A percentile compares a stretch with the other conserved stretches of the same genome.
Evolutionary conservation across 768 basidiomycete species (phyloP).

Genomic region (Macrolepiota fuliginosa): DNA sequence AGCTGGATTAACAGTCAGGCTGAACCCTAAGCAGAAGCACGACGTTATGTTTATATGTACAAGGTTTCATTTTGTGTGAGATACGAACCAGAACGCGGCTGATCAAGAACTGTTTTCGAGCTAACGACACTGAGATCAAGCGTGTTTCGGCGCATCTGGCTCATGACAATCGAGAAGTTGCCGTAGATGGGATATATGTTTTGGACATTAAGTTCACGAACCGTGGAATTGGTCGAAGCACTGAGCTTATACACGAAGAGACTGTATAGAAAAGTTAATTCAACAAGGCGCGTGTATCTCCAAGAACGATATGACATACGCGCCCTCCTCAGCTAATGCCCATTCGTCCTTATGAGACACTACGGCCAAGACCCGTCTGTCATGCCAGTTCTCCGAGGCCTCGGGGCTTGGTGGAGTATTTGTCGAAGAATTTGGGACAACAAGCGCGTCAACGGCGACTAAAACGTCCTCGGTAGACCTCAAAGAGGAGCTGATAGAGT

Average conservation of each 20-base stretch:
- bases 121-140: constrained; percentile 28
- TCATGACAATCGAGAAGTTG: constrained; percentile 52
- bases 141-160: constrained; percentile 45
- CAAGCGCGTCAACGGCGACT: constrained; percentile 37
- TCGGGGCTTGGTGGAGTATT: constrained; percentile 4
- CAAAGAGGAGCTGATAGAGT: constrained; percentile 22
- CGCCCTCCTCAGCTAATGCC: constrained; percentile 49
- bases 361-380: constrained; percentile 44
- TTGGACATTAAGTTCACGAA: constrained; percentile 40
- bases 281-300: constrained; percentile 10
- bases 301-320: constrained; percentile 30
- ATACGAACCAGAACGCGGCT: constrained; percentile 40
- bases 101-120: constrained; percentile 25
- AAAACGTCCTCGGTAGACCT: constrained; percentile 42
- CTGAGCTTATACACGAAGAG: constrained; percentile 48
- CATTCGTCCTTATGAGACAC: constrained; percentile 44
- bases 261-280: constrained; percentile 26
- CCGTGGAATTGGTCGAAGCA: constrained; percentile 18
- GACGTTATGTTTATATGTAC: constrained; percentile 1
- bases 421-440: constrained; percentile 20
- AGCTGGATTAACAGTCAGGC: constrained; percentile 49
- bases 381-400: constrained; percentile 20
- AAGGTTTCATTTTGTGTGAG: neutral
- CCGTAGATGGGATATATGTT: constrained; percentile 57
- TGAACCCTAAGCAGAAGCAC: constrained; percentile 38